Evolutionary conservation across 768 basidiomycete genomes (phyloP), one percentile per base, ranked within the genome.

Genomic region (Lactarius quietus): DNA sequence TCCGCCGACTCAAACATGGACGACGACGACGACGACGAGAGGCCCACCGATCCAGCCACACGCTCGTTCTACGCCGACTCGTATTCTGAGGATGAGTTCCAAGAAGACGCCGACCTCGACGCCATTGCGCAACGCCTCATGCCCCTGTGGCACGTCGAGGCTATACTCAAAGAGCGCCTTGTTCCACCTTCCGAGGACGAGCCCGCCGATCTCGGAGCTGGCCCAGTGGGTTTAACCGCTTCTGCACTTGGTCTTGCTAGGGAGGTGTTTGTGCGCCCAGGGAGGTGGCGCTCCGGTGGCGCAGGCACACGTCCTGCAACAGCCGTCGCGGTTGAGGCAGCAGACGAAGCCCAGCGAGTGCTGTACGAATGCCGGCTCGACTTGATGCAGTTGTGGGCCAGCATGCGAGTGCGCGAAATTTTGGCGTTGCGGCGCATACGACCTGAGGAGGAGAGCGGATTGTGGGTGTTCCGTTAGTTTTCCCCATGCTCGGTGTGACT

Each of bases 81-180:
- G 33, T 35, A 17, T 31, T 41, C 64, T 10, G 64, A 57, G 2
- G 54, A 67, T 17, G 64, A 62, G 26, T 28, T 55, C 15, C 54
- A 31, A 14, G 59, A 53, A 31, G 65, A 66, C 26, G 51, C 57
- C 1, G 68, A 82, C 38, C 77, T 90, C 45, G 84, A 88, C 52
- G 81, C 84, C 7, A 78, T 92, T 57, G 82, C 82, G 69, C 73
- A 81, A 73, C 86, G 86, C 35, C 81, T 92, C 17, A 78, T 80
- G 1, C 89, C 90, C 3, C 83, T 93, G 43, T 81, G 79, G 9
- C 89, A 88, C 71, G 80, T 90, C 53, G 91, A 92, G 70, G 79
- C 83, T 0, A 80, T 88, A 10, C 81, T 92, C 59, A 82, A 91
- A 43, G 84, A 87, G 10, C 87, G 83, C 68, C 81, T 93, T 17